Percentiles rank a stretch among this genome's conserved stretches.
Conservation (phyloP, 441 rosid species). For the Gossypium trilobum region DNA sequence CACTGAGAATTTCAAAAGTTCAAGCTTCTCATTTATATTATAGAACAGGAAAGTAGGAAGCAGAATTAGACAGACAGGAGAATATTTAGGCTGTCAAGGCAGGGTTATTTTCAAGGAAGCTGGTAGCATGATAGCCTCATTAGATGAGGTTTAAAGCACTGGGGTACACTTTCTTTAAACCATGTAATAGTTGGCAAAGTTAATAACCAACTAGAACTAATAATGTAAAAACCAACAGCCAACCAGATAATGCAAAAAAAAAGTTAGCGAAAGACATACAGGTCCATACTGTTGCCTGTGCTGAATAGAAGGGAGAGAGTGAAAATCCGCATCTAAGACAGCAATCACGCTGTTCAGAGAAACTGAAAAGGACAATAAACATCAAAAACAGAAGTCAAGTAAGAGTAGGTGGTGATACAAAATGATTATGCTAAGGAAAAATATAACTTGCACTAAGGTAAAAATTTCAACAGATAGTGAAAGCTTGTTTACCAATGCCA, state of each 20-base stretch:
- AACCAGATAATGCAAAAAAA: conserved; percentile 6
- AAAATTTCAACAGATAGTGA: conserved; percentile 3
- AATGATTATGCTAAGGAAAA: background rate
- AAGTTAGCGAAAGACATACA: conserved; percentile 54
- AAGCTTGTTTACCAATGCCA: conserved; percentile 60
- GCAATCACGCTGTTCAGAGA: conserved; percentile 94
- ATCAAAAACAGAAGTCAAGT: conserved; percentile 3
- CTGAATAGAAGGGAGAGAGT: conserved; percentile 88
- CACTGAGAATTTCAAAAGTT: background rate
- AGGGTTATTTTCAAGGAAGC: background rate
- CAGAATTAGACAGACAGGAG: background rate
- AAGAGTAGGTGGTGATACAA: background rate
- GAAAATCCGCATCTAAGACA: conserved; percentile 97
- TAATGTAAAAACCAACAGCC: conserved; percentile 14
- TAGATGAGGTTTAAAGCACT: background rate
- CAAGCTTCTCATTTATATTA: conserved; percentile 5
- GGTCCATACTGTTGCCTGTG: conserved; percentile 97
- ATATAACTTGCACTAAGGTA: background rate
- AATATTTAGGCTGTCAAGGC: background rate
- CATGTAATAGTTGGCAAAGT: background rate
- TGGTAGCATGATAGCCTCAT: conserved; percentile 1
- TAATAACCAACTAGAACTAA: background rate
- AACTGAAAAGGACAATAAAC: conserved; percentile 46
- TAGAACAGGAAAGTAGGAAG: background rate
- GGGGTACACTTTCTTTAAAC: background rate